Evolutionary conservation across 352 stramenopile species (phyloP).

Genomic region (Phytophthora ohioensis): DNA sequence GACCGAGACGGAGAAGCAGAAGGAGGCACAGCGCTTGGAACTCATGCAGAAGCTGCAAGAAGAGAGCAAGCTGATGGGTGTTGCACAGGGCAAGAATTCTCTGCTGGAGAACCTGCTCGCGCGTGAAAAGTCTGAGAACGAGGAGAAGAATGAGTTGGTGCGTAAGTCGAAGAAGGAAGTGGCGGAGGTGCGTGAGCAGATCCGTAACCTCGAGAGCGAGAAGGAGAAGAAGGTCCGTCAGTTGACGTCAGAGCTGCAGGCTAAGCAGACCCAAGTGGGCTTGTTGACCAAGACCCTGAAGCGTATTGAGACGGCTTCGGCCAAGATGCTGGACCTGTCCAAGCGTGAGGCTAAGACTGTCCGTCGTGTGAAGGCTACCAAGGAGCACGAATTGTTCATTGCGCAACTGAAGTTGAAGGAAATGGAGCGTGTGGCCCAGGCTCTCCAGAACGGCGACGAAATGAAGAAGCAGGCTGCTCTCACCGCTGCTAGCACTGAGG

Average conservation of each 20-base stretch:
- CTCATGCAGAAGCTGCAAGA: constrained; percentile 66
- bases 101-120: constrained; percentile 69
- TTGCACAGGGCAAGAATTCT: constrained; percentile 67
- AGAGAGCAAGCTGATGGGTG: constrained; percentile 69
- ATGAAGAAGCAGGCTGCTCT: constrained; percentile 42
- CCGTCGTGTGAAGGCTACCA: constrained; percentile 60
- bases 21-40: constrained; percentile 60
- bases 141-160: constrained; percentile 65
- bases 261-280: constrained; percentile 70
- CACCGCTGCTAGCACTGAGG: constrained; percentile 38
- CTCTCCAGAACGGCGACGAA: constrained; percentile 43
- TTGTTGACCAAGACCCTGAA: constrained; percentile 63
- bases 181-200: constrained; percentile 58
- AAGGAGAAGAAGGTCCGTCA: constrained; percentile 69
- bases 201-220: constrained; percentile 60
- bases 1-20: constrained; percentile 56
- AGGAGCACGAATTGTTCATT: constrained; percentile 71
- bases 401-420: constrained; percentile 70
- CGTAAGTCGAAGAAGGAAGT: constrained; percentile 72
- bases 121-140: constrained; percentile 63
- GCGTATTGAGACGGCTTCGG: constrained; percentile 60
- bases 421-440: constrained; percentile 56
- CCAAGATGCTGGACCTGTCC: constrained; percentile 50
- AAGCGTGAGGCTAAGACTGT: constrained; percentile 65
- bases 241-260: constrained; percentile 60